phyloP scores from a whole-genome alignment of 805 yeast genomes.

The Scheffersomyces amazonensis region DNA sequence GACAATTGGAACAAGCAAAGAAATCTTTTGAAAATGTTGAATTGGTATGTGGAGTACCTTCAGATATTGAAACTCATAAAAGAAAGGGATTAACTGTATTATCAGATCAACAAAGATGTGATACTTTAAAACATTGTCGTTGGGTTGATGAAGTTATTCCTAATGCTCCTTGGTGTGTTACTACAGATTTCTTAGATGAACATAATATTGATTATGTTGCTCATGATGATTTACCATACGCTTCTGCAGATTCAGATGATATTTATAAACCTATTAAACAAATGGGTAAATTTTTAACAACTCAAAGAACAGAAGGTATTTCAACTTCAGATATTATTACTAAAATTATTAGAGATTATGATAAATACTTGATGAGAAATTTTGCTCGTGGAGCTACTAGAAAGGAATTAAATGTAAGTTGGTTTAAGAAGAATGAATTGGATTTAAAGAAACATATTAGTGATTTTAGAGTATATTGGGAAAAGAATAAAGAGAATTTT shows the following conservation, averaged over 20 bases:
- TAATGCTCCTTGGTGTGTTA: conserved; percentile 94
- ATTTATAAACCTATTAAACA: conserved; percentile 91
- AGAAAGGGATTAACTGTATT: conserved; percentile 92
- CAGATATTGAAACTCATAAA: conserved; percentile 86
- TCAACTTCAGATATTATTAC: conserved; percentile 96
- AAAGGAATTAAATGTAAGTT: conserved; percentile 92
- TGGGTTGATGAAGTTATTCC: conserved; percentile 98
- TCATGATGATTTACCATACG: conserved; percentile 96
- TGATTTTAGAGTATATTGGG: conserved; percentile 85
- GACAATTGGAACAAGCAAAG: conserved; percentile 95
- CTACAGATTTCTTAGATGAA: conserved; percentile 70
- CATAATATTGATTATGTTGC: conserved; percentile 95
- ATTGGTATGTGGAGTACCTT: conserved; percentile 88
- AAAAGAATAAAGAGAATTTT: conserved; percentile 63
- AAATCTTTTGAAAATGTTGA: conserved; percentile 82
- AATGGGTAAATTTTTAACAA: conserved; percentile 84
- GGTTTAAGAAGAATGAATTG: conserved; percentile 96
- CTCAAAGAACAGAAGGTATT: conserved; percentile 96
- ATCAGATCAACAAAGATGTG: conserved; percentile 83
- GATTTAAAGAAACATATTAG: conserved; percentile 88
- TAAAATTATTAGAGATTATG: conserved; percentile 91
- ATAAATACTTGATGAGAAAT: conserved; percentile 93
- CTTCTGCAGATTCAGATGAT: conserved; percentile 83
- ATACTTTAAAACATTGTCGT: conserved; percentile 85
- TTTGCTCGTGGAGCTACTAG: conserved; percentile 97